Percentiles rank a stretch among this genome's conserved stretches.
phyloP scores from a whole-genome alignment of 2,329 filamentous ascomycete species.

The Colletotrichum karsti region DNA sequence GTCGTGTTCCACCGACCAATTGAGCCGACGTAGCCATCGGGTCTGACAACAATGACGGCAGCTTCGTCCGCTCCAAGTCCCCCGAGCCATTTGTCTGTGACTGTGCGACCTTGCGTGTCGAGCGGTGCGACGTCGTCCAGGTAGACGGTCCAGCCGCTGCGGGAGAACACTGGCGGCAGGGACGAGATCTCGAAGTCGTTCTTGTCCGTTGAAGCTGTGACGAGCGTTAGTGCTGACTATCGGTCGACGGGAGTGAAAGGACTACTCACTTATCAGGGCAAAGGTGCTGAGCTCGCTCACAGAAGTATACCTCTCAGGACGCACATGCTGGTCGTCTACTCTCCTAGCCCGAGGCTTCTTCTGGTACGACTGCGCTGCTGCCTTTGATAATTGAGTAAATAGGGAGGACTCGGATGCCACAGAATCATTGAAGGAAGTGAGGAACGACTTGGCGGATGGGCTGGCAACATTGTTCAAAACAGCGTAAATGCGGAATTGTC shows the following conservation, averaged over 20 bases:
- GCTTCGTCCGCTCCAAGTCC: constrained; percentile 24
- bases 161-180: constrained; percentile 69
- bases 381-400: constrained; percentile 65
- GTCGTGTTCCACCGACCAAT: constrained; percentile 9
- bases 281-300: constrained; percentile 68
- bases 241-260: not conserved
- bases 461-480: constrained; percentile 67
- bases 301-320: constrained; percentile 73
- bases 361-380: constrained; percentile 68
- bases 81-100: constrained; percentile 51
- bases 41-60: constrained; percentile 30
- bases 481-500: constrained; percentile 80
- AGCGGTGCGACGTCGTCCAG: constrained; percentile 69
- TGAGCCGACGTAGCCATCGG: constrained; percentile 34
- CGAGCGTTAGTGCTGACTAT: not conserved
- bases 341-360: constrained; percentile 56
- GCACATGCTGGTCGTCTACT: constrained; percentile 71
- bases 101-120: constrained; percentile 58
- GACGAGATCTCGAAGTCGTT: constrained; percentile 70
- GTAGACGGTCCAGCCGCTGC: constrained; percentile 76
- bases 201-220: constrained; percentile 65
- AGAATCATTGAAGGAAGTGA: constrained; percentile 64
- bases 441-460: constrained; percentile 58
- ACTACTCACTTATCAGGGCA: constrained; percentile 67
- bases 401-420: constrained; percentile 61